Base-by-base conservation (phyloP, 2,329 filamentous ascomycete genomes). In the Pseudogymnoascus sp. region DNA sequence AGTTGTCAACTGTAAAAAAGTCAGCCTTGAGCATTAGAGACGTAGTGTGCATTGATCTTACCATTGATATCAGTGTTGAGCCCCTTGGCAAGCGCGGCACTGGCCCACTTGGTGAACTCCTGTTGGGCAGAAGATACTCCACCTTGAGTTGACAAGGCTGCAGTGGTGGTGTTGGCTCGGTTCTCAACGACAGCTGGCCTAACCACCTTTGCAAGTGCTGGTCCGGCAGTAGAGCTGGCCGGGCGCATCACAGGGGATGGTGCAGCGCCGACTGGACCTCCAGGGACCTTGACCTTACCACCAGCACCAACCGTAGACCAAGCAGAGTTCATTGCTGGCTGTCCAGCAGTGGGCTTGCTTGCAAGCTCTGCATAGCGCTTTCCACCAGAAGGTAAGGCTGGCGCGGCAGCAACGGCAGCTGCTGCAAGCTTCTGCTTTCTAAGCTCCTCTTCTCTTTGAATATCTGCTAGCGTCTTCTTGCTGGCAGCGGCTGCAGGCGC, bases 351-450 rank as follows among this genome's bases (percentile, higher is more conserved):
- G 12, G 75, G 69, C 79, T 97, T 97, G 74, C 91, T 86, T 6
- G 94, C 94, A 29, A 99, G 84, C 74, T 97, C 94, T 19, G 94
- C 93, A 74, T 97, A 97, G 62, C 93, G 89, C 79, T 97, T 97
- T 39, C 90, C 89, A 65, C 77, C 76, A 29, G 70, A 69, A 43
- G 80, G 69, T 26, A 77, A 70, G 33, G 74, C 68, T 31, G 76
- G 74, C 10, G 77, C 73, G 38, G 77, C 75, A 16, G 78, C 73
- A 21, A 80, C 76, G 10, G 79, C 74, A 23, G 74, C 72, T 26
- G 74, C 77, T 23, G 78, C 75, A 68, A 84, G 83, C 73, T 89
- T 91, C 70, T 89, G 87, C 81, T 99, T 99, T 67, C 90, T 87
- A 16, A 83, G 82, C 72, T 97, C 94, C 72, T 99, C 94, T 76